These are phyloP conservation scores for Aristolochia californica DNA, from an alignment of 164 flowering plant genomes.

Conservation along the genomic window DNA sequence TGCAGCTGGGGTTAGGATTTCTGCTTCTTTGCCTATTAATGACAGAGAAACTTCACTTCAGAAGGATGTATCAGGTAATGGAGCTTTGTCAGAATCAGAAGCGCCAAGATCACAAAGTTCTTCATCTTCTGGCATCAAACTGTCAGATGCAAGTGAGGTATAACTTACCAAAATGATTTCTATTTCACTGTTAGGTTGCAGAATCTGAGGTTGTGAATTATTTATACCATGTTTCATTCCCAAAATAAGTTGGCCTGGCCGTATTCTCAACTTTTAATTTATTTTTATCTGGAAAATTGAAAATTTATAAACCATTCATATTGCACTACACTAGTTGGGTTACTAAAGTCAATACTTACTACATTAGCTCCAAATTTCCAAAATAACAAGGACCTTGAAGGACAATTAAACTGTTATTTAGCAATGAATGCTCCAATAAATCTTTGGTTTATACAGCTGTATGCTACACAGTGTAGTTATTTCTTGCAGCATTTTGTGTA, in stretches of 20 bases:
- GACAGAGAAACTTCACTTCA: conserved; percentile 9
- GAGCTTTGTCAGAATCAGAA: conserved; percentile 15
- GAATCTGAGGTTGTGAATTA: neutral
- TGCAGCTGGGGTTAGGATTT: conserved; percentile 44
- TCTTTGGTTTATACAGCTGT: no score
- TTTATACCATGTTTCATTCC: no score
- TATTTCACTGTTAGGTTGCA: neutral
- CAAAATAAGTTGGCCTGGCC: no score
- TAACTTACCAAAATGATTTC: neutral
- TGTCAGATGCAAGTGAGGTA: conserved; percentile 33
- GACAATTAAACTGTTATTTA: conserved; percentile 1
- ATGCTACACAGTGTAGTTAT: no score
- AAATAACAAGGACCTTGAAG: neutral
- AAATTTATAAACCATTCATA: no score
- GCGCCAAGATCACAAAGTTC: conserved; percentile 11
- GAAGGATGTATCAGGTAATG: conserved; percentile 21
- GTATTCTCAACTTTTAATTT: neutral
- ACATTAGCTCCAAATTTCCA: neutral
- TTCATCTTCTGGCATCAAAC: conserved; percentile 22
- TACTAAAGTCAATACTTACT: no score
- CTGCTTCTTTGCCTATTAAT: conserved; percentile 20
- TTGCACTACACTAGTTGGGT: no score
- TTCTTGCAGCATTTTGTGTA: no score
- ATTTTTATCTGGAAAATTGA: neutral
- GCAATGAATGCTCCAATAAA: conserved; percentile 2